Evolutionary conservation across 208 protist species (phyloP), one percentile per base, ranked within the genome.

Genomic region (Lotmaria passim): DNA sequence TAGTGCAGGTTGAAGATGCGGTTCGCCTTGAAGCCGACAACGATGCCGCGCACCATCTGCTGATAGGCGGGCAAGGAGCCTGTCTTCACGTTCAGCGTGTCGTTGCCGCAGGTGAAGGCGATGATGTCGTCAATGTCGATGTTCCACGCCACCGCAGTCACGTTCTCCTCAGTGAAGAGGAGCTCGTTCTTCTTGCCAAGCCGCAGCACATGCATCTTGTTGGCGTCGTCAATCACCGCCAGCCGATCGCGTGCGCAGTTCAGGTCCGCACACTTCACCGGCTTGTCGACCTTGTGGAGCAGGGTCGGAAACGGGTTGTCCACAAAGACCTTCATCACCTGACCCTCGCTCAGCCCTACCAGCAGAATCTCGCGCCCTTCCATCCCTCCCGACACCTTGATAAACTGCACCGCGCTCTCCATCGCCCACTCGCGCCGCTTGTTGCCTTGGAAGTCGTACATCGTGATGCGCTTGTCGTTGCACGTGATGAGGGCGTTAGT

Each of bases 221-320:
- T 84, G 58, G 87, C 87, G 21, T 97, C 89, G 69, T 98, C 96
- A 14, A 99, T 92, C 0, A 99, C 82, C 7, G 97, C 97, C 3
- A 99, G 81, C 65, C 96, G 96, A 19, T 57, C 90, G 47, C 96
- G 87, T 38, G 66, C 81, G 65, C 85, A 84, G 69, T 70, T 96
- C 26, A 99, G 57, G 74, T 99, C 96, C 24, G 99, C 73, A 56
- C 93, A 97, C 26, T 82, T 83, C 12, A 99, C 78, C 5, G 89
- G 34, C 21, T 43, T 47, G 30, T 76, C 82, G 28, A 97, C 70
- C 63, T 96, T 96, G 38, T 98, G 68, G n/a, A 99, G 77, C 30
- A 81, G 69, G 5, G 90, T 98, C 2, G 98, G 94, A 59, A 99
- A 99, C 12, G 96, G 87, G 76, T 99, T 99, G 81, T 99, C 94